phyloP scores from a whole-genome alignment of 345 rosid genomes.

The Turnera subulata region DNA sequence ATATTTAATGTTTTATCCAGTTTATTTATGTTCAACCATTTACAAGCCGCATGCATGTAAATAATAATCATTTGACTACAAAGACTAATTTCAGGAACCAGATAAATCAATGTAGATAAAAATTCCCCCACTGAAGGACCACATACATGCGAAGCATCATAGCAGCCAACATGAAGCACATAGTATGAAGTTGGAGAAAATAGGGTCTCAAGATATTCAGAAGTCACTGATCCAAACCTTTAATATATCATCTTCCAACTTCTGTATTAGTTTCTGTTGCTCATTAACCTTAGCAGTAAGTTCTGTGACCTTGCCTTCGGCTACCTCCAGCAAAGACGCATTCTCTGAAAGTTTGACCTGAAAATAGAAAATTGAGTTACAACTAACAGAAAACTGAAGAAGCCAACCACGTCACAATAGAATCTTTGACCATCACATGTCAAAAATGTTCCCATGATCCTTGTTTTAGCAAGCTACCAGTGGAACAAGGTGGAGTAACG shows the following conservation, averaged over 20 bases:
- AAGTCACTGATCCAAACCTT: slow-evolving; percentile 53
- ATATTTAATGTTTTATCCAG: too few relatives aligned
- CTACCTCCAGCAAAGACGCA: slow-evolving; percentile 62
- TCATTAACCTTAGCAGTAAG: slow-evolving; percentile 65
- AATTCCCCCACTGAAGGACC: too few relatives aligned
- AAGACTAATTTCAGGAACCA: too few relatives aligned
- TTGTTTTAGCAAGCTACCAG: neutral
- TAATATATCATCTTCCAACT: slow-evolving; percentile 92
- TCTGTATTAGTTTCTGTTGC: slow-evolving; percentile 83
- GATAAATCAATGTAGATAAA: neutral
- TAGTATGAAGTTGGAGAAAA: neutral
- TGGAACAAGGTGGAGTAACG: neutral
- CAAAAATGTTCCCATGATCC: neutral
- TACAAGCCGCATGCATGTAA: too few relatives aligned
- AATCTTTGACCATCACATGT: slow-evolving; percentile 3
- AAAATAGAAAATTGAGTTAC: slow-evolving; percentile 12
- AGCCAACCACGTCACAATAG: neutral
- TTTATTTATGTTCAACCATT: too few relatives aligned
- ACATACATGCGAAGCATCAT: neutral
- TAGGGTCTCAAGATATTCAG: slow-evolving; percentile 4
- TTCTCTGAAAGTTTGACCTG: slow-evolving; percentile 88
- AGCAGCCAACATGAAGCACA: neutral
- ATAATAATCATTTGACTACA: too few relatives aligned
- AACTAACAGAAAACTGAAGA: neutral
- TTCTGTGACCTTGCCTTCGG: slow-evolving; percentile 69